Percentiles rank a stretch among this genome's conserved stretches.
Evolutionary conservation across 2,329 filamentous ascomycete genomes (phyloP).

Genomic region (Pseudogymnoascus sp.): DNA sequence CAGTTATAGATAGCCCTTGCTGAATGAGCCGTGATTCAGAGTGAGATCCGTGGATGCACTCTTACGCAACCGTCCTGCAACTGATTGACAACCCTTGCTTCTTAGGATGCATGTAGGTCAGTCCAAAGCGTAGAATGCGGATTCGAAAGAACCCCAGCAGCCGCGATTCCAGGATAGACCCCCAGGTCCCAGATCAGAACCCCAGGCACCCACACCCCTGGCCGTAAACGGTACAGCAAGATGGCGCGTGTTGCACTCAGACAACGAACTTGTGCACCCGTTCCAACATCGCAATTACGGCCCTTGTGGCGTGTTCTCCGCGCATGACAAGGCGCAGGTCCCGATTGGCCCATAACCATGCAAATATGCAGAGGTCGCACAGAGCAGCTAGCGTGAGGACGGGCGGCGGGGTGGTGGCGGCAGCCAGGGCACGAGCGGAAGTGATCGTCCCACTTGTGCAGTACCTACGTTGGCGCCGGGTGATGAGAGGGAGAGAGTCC

Average conservation of each 20-base stretch:
- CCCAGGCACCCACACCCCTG: neutral
- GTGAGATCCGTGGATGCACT: neutral
- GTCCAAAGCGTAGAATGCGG: neutral
- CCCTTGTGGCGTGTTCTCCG: neutral
- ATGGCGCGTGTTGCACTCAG: neutral
- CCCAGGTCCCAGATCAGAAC: neutral
- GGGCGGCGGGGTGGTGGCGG: slow-evolving; percentile 1
- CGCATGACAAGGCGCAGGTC: neutral
- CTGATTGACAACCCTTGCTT: slow-evolving; percentile 1
- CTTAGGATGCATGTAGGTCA: neutral
- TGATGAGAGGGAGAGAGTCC: neutral
- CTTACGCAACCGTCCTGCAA: slow-evolving; percentile 7
- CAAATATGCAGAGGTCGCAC: neutral
- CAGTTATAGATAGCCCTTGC: slow-evolving; percentile 3
- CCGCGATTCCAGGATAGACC: slow-evolving; percentile 5
- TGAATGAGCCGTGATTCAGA: slow-evolving; percentile 5
- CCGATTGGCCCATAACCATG: slow-evolving; percentile 1
- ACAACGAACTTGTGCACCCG: neutral
- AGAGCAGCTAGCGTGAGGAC: slow-evolving; percentile 1
- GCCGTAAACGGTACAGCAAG: neutral
- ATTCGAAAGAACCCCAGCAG: slow-evolving; percentile 2
- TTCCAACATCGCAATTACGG: slow-evolving; percentile 8
- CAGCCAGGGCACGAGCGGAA: neutral
- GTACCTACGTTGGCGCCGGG: slow-evolving; percentile 4
- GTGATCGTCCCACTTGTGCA: neutral